Base-by-base conservation (phyloP, 495 filamentous ascomycete genomes). In the Paragyromitra xinjiangensis region DNA sequence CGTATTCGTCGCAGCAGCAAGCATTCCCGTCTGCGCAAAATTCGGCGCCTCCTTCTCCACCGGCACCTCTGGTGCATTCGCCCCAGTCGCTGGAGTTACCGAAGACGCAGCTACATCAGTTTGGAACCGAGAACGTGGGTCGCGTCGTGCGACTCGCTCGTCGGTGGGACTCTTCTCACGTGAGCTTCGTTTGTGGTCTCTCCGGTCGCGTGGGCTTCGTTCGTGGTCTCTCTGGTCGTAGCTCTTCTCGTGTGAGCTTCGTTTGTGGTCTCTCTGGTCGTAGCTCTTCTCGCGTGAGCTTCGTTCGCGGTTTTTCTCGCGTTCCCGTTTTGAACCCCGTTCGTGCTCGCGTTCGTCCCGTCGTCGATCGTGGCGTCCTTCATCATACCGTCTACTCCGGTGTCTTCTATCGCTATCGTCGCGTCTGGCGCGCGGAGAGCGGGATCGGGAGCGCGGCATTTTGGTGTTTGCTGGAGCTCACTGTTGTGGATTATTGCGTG, bases 1-100 rank as follows among this genome's bases (percentile, higher is more conserved):
- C 1, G 93, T 92, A 83, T 98, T 98, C 58, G 93, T 93, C 78
- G 93, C 93, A 8, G 92, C 92, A 14, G 95, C 95, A 6, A 99
- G 88, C 7, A 92, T 85, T 22, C 95, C 95, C 0, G 92, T 93
- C 51, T 87, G 89, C 5, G 87, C 89, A 84, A 91, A 97, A 83
- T 97, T 99, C 45, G 95, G 92, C 81, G 93, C 94, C 82, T 97
- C 89, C 77, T 94, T 95, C 62, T 93, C 91, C 69, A 88, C 62
- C 4, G 71, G 69, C 14, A 73, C 26, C 19, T 53, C n/a, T 29
- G 7, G 19, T 39, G 62, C 77, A 29, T 65, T 75, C 24, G 69
- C 70, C 22, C 69, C 77, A 12, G 76, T 79, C 8, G 39, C 73
- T 2, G 59, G 69, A 6, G 26, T 62, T 42, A 9, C 8, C 11